Conservation (phyloP, 1,284 basidiomycete species). For the Marasmius fiardii region DNA sequence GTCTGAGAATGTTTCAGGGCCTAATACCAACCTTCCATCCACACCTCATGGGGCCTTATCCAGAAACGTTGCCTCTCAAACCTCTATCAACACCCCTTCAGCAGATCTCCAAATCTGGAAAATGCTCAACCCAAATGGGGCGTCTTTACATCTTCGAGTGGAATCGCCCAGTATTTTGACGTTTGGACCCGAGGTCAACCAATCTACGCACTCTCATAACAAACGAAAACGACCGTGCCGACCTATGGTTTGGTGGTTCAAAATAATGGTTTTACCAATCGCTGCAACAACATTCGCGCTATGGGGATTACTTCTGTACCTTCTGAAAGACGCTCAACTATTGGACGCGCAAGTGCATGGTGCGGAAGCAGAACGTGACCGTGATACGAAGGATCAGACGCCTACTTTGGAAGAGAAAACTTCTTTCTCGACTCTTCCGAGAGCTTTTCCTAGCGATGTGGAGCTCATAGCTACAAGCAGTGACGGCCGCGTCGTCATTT, state of each 20-base stretch:
- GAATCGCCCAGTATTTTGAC: conserved; percentile 79
- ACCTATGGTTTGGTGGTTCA: conserved; percentile 69
- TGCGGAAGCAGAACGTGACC: conserved; percentile 35
- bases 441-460: conserved; percentile 77
- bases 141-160: conserved; percentile 70
- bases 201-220: conserved; percentile 16
- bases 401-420: conserved; percentile 43
- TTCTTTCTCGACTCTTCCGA: conserved; percentile 69
- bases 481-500: conserved; percentile 61
- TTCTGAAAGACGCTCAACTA: conserved; percentile 89
- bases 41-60: conserved; percentile 32
- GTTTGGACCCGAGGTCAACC: conserved; percentile 42
- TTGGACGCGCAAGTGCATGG: conserved; percentile 81
- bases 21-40: conserved; percentile 22
- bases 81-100: conserved; percentile 30
- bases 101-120: conserved; percentile 77
- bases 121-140: conserved; percentile 71
- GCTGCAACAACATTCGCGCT: conserved; percentile 71
- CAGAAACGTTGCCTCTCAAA: conserved; percentile 24
- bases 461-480: conserved; percentile 74
- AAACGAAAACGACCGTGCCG: conserved; percentile 38
- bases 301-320: conserved; percentile 81
- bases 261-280: conserved; percentile 86
- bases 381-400: conserved; percentile 29
- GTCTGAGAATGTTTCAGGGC: conserved; percentile 23